Percentiles rank a stretch among this genome's conserved stretches.
These are phyloP conservation scores for Pichia gijzeniarum DNA, from an alignment of 805 yeast genomes.

Conservation along the genomic window DNA sequence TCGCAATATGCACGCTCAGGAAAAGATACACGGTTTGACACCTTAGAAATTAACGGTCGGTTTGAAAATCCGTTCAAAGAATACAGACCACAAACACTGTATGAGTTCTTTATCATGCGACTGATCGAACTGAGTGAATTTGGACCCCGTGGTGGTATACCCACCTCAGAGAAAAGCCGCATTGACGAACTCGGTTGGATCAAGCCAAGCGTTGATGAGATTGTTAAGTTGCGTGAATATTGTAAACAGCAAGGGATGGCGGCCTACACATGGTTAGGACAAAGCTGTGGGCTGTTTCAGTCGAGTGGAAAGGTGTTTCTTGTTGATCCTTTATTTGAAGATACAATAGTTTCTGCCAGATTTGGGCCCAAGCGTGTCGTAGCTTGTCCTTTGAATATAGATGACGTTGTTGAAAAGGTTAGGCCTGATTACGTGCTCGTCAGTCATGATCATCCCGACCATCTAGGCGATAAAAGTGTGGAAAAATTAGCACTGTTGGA, in stretches of 20 bases:
- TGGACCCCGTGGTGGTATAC: constrained; percentile 51
- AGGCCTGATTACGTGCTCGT: constrained; percentile 68
- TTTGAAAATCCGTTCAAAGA: constrained; percentile 89
- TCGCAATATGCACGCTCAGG: constrained; percentile 5
- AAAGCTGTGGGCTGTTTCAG: constrained; percentile 74
- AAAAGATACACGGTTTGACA: constrained; percentile 32
- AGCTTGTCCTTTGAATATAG: constrained; percentile 61
- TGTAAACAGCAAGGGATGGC: constrained; percentile 34
- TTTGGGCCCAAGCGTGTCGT: constrained; percentile 84
- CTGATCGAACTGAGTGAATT: constrained; percentile 60
- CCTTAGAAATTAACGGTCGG: constrained; percentile 60
- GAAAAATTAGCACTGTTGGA: constrained; percentile 36
- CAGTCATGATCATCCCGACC: constrained; percentile 95
- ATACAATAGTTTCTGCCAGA: constrained; percentile 52
- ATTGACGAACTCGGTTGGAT: constrained; percentile 52
- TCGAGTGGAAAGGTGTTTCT: constrained; percentile 41
- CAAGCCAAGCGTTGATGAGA: constrained; percentile 45
- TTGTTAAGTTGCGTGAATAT: constrained; percentile 27
- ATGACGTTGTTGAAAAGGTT: constrained; percentile 44
- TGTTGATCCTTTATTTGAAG: constrained; percentile 78
- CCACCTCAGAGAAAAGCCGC: constrained; percentile 40
- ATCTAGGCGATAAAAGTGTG: constrained; percentile 63
- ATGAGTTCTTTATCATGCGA: constrained; percentile 75
- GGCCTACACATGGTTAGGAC: constrained; percentile 89
- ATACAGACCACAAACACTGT: constrained; percentile 82